Conservation (phyloP, 2,329 filamentous ascomycete genomes). For the Diaporthe ampelina region DNA sequence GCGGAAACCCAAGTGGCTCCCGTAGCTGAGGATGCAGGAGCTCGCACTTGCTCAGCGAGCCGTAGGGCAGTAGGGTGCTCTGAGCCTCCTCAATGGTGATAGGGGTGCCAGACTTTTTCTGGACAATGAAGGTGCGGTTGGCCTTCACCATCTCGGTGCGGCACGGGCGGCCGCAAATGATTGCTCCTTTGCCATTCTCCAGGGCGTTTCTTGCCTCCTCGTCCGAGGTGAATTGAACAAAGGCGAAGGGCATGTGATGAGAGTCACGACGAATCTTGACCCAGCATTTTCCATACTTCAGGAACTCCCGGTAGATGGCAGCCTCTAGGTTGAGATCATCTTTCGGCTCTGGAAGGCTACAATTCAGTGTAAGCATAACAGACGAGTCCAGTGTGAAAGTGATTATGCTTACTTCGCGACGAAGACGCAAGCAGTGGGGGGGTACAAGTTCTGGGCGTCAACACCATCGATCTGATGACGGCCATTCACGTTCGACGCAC, state of each 20-base stretch:
- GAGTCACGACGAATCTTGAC: conserved; percentile 74
- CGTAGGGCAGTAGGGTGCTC: conserved; percentile 58
- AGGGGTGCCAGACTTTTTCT: conserved; percentile 52
- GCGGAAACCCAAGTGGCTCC: conserved; percentile 51
- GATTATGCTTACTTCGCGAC: conserved; percentile 72
- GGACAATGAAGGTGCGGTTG: conserved; percentile 68
- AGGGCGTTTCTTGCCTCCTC: conserved; percentile 65
- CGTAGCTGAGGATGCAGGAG: conserved; percentile 52
- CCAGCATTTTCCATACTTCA: conserved; percentile 68
- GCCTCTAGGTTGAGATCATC: conserved; percentile 65
- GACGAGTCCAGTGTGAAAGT: background rate
- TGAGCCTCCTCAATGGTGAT: conserved; percentile 61
- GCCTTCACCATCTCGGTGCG: conserved; percentile 75
- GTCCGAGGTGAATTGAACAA: conserved; percentile 69
- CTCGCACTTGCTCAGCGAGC: conserved; percentile 58
- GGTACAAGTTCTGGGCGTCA: conserved; percentile 67
- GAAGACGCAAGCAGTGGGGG: conserved; percentile 72
- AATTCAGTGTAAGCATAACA: conserved; percentile 48
- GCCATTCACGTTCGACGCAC: conserved; percentile 40
- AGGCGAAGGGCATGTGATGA: conserved; percentile 73
- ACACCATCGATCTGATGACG: conserved; percentile 48
- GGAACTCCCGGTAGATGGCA: conserved; percentile 67
- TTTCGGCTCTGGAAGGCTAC: conserved; percentile 65
- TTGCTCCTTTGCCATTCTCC: conserved; percentile 58
- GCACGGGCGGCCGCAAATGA: conserved; percentile 69